These are phyloP conservation scores for Fragilaria crotonensis DNA, from an alignment of 108 stramenopile genomes.

Conservation along the genomic window DNA sequence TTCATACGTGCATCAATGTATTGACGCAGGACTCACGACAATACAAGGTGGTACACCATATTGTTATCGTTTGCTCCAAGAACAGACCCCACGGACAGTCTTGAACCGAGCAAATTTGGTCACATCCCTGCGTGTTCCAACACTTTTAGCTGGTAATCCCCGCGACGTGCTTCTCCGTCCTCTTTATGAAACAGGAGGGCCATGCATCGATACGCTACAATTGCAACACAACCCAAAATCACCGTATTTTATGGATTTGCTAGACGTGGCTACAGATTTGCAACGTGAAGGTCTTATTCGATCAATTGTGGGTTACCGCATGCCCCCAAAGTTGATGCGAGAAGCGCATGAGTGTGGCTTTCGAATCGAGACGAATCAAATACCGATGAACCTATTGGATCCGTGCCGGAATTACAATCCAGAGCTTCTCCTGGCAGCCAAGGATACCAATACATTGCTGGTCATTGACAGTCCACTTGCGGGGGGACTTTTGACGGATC, in stretches of 20 bases:
- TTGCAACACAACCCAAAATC: slow-evolving; percentile 12
- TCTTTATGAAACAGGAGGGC: slow-evolving; percentile 11
- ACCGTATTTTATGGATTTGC: slow-evolving; percentile 53
- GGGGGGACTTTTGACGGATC: slow-evolving; percentile 47
- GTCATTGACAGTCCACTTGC: slow-evolving; percentile 34
- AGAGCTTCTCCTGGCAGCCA: slow-evolving; percentile 2
- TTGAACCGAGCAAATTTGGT: slow-evolving; percentile 26
- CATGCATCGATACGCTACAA: slow-evolving; percentile 22
- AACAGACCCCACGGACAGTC: slow-evolving; percentile 43
- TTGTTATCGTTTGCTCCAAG: slow-evolving; percentile 27
- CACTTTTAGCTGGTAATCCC: neutral
- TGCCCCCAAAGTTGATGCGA: slow-evolving; percentile 24
- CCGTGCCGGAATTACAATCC: slow-evolving; percentile 17
- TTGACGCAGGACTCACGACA: slow-evolving; percentile 67
- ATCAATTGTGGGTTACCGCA: slow-evolving; percentile 37
- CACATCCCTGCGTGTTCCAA: neutral
- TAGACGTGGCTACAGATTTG: slow-evolving; percentile 51
- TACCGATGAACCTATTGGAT: slow-evolving; percentile 39
- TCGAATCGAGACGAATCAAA: slow-evolving; percentile 34
- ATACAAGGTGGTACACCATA: slow-evolving; percentile 41
- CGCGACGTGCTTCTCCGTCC: slow-evolving; percentile 15
- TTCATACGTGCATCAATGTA: slow-evolving; percentile 27
- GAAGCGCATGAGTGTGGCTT: slow-evolving; percentile 34
- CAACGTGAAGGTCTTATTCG: slow-evolving; percentile 58
- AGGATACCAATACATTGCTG: slow-evolving; percentile 6